phyloP scores from a whole-genome alignment of 139 green algal species.

The Chlamydomonas incerta region DNA sequence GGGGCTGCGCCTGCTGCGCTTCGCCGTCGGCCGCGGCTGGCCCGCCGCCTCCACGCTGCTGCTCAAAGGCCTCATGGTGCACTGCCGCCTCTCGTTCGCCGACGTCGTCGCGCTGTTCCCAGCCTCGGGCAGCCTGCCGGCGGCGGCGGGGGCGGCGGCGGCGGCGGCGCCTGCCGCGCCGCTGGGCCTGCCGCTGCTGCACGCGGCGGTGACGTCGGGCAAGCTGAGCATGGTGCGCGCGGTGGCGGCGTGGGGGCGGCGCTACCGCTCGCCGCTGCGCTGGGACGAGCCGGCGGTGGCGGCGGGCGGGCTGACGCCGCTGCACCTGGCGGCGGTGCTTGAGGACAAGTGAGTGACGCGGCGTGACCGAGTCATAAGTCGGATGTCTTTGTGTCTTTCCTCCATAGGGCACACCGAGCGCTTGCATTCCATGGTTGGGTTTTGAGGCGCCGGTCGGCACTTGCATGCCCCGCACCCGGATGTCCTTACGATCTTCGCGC shows the following conservation, averaged over 20 bases:
- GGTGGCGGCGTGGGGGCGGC: background rate
- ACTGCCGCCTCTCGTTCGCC: conserved; percentile 20
- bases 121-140: background rate
- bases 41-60: conserved; percentile 5
- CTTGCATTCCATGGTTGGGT: too few species aligned
- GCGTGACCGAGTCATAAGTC: too few species aligned
- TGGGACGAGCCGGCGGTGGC: conserved; percentile 24
- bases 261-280: conserved; percentile 3
- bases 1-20: conserved; percentile 33
- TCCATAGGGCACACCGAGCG: too few species aligned
- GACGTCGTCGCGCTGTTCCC: background rate
- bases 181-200: conserved; percentile 27
- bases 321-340: conserved; percentile 27
- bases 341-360: conserved; percentile 9
- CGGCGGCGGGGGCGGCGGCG: background rate
- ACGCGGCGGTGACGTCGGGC: conserved; percentile 13
- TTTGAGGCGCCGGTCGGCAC: too few species aligned
- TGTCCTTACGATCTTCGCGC: too few species aligned
- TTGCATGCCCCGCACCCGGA: too few species aligned
- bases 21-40: conserved; percentile 16
- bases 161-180: background rate
- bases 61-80: conserved; percentile 8
- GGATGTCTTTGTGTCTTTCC: too few species aligned
- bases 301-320: conserved; percentile 28
- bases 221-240: background rate